Evolutionary conservation across 1,284 basidiomycete species (phyloP), one percentile per base, ranked within the genome.

Genomic region (Cutaneotrichosporon daszewskae): DNA sequence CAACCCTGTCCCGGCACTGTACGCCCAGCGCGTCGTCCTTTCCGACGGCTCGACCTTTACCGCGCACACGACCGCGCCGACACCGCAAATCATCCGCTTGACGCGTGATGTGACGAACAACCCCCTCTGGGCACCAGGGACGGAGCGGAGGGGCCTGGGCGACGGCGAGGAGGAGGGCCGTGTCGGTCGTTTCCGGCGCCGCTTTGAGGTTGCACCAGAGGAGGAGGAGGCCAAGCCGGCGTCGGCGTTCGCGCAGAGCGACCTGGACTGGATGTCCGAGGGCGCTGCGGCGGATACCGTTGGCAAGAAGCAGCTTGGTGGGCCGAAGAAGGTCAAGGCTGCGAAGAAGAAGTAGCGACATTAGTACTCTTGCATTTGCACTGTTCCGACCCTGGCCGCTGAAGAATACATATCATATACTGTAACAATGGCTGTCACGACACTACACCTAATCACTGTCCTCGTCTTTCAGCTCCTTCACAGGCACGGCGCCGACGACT

Each of bases 101-200:
- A 85, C 86, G 18, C 80, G 87, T 32, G 88, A 91, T 61, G 82
- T 84, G 40, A 87, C 84, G 13, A 91, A 88, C 66, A 85, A 88
- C 64, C 84, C 83, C 10, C 68, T 87, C 19, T 92, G 81, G 85
- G 68, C 66, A 53, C 72, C 73, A 17, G 75, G 77, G 10, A 71
- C 74, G 25, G 66, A 69, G 34, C 56, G 56, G 26, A 55, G 61
- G 34, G 70, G 70, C 17, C 39, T 77, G 16, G 79, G 81, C 54
- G 83, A 83, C 55, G 84, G 84, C 48, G 79, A 79, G 49, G 79
- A 79, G 40, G 77, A 79, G 18, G 87, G 87, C 14, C 75, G 87
- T 9, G 72, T 91, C 56, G 85, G 86, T 4, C 74, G 86, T 54
- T 92, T 89, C 71, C 84, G 76, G 68, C 78, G 79, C 59, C 76